Conservation (phyloP, 2,329 filamentous ascomycete genomes). For the Aspergillus pseudoglaucus region DNA sequence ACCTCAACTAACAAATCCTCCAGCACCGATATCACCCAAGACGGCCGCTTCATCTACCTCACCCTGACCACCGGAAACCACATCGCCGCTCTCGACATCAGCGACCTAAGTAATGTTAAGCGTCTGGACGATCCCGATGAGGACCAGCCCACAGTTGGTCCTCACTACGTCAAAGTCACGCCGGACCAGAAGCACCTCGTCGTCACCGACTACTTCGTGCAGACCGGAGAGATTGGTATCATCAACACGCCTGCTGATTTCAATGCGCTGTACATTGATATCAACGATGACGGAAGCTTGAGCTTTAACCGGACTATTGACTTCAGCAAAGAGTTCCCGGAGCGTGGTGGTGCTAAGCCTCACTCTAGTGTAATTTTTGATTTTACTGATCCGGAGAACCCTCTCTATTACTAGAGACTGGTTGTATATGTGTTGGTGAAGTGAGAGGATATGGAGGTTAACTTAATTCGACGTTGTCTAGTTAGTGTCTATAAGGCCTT, state of each 20-base stretch:
- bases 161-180: constrained; percentile 59
- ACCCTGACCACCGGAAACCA: constrained; percentile 58
- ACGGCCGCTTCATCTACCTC: constrained; percentile 55
- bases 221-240: constrained; percentile 55
- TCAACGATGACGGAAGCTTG: constrained; percentile 49
- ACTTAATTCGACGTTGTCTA: too few relatives aligned
- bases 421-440: neutral
- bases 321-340: constrained; percentile 49
- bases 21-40: constrained; percentile 51
- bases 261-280: constrained; percentile 58
- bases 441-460: too few relatives aligned
- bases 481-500: too few relatives aligned
- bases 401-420: constrained; percentile 24
- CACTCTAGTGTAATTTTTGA: constrained; percentile 54
- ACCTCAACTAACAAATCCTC: neutral
- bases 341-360: constrained; percentile 52
- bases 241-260: constrained; percentile 57
- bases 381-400: constrained; percentile 48
- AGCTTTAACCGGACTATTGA: constrained; percentile 56
- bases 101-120: constrained; percentile 53
- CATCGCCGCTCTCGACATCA: constrained; percentile 56
- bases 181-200: constrained; percentile 59
- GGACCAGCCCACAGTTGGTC: constrained; percentile 53
- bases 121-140: constrained; percentile 56
- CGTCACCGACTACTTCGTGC: constrained; percentile 61